Base-by-base conservation (phyloP, 305 asterid genomes). In the Fraxinus floribunda region DNA sequence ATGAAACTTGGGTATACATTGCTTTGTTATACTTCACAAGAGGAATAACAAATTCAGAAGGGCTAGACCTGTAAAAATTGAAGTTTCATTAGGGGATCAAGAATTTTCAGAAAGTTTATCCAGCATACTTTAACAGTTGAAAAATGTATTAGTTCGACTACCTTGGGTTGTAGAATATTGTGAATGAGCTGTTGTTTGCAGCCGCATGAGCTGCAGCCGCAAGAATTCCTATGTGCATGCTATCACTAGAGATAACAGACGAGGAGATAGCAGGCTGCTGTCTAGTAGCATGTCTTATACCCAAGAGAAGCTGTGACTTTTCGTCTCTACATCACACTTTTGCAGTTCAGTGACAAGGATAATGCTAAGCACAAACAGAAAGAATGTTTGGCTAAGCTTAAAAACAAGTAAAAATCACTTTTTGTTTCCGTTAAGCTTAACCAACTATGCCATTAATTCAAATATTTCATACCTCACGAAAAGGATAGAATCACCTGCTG, bases 121-220 rank as follows among this genome's bases (percentile, higher is more conserved):
- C 74, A 26, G 18, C 3, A 32, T 13, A 70, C 22, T 70, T 30
- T 15, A 32, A 30, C 39, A 32, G 76, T 70, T 13, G 10, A 70
- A 18, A 34, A 35, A 32, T 62, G 64, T 24, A 74, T 72, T 32
- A 39, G 26, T 52, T 49, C 74, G 60, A 76, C 66, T 85, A 96
- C 99, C 99, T 92, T 7, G 99, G 99, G 86, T 96, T 96, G 83
- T 93, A 96, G 86, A 94, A 96, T 62, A 95, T 91, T 82, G 95
- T 93, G 84, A 95, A 94, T 0, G 98, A 97, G 89, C 98, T 95
- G 84, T 86, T 93, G 85, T 93, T 95, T 30, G 98, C 96, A 36
- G 99, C 97, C 60, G 99, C 99, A 85, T 95, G 99, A 79, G 99
- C 98, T 20, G 98, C 99, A 84, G 99, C 99, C 68, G 99, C 99